These are phyloP conservation scores for Sclerotinia trifoliorum DNA, from an alignment of 2,329 filamentous ascomycete genomes.

Conservation along the genomic window DNA sequence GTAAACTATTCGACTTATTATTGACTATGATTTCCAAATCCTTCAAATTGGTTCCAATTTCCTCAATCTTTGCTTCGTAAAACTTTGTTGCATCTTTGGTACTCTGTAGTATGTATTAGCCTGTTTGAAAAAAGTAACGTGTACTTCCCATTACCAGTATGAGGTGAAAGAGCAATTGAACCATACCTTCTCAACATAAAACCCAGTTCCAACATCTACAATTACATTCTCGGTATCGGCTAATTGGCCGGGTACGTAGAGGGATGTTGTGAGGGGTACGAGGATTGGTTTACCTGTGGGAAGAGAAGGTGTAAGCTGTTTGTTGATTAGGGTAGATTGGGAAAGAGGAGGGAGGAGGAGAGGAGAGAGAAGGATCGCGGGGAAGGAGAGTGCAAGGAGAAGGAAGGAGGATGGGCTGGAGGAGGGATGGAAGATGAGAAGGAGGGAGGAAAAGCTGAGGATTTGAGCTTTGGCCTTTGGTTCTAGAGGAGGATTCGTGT, in stretches of 20 bases:
- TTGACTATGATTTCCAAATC: constrained; percentile 68
- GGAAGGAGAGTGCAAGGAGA: neutral
- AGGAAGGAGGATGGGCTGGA: too few relatives aligned
- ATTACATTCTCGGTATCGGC: constrained; percentile 74
- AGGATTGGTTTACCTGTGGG: constrained; percentile 60
- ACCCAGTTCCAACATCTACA: constrained; percentile 91
- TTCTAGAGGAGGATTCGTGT: neutral
- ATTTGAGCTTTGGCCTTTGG: too few relatives aligned
- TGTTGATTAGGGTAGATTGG: neutral
- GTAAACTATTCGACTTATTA: constrained; percentile 78
- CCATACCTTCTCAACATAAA: constrained; percentile 84
- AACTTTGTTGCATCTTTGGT: constrained; percentile 62
- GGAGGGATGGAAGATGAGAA: neutral
- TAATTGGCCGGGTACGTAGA: constrained; percentile 86
- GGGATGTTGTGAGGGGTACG: constrained; percentile 89
- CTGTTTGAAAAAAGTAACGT: too few relatives aligned
- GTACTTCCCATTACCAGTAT: neutral
- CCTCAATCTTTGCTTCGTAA: constrained; percentile 66
- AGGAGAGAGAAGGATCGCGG: neutral
- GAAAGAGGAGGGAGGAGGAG: too few relatives aligned
- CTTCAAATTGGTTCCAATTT: constrained; percentile 61
- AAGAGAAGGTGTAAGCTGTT: constrained; percentile 18
- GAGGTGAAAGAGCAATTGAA: neutral
- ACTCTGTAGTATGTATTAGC: constrained; percentile 41
- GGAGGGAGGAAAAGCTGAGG: neutral